Conservation (phyloP, 106 monocot species). For the Dioscorea alata region DNA sequence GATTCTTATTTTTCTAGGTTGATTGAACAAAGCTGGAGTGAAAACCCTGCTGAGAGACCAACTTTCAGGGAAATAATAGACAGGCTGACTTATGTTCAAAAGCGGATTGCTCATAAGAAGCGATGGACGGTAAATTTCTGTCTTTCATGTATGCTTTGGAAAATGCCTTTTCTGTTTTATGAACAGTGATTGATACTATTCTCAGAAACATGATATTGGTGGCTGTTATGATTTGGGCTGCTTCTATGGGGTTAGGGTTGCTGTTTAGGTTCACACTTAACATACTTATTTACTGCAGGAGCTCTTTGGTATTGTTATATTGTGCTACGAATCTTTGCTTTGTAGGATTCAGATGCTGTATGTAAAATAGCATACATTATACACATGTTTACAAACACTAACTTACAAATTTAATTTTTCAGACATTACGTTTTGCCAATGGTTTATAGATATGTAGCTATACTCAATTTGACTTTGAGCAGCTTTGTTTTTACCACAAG, state of each 20-base stretch:
- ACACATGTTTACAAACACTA: too few species aligned
- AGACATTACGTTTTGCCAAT: too few species aligned
- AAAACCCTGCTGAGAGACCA: conserved; percentile 72
- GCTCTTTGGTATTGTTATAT: too few species aligned
- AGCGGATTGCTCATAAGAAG: conserved; percentile 40
- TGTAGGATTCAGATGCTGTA: too few species aligned
- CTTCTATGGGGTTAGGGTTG: not conserved
- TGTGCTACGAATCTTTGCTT: too few species aligned
- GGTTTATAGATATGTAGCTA: too few species aligned
- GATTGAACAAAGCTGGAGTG: conserved; percentile 81
- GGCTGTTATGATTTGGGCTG: not conserved
- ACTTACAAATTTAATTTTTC: too few species aligned
- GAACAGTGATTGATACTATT: not conserved
- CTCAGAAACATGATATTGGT: not conserved
- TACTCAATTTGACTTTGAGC: not conserved
- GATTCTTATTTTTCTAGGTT: conserved; percentile 36
- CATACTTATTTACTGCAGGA: not conserved
- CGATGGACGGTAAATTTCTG: conserved; percentile 63
- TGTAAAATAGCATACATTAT: too few species aligned
- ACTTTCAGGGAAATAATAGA: conserved; percentile 61
- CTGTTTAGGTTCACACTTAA: not conserved
- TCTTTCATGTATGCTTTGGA: not conserved
- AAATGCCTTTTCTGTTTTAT: not conserved
- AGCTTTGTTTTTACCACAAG: not conserved
- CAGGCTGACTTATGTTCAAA: conserved; percentile 49